Percentiles rank a stretch among this genome's conserved stretches.
Evolutionary conservation across 179 eudicot genomes (phyloP).

Genomic region (Silene noctiflora): DNA sequence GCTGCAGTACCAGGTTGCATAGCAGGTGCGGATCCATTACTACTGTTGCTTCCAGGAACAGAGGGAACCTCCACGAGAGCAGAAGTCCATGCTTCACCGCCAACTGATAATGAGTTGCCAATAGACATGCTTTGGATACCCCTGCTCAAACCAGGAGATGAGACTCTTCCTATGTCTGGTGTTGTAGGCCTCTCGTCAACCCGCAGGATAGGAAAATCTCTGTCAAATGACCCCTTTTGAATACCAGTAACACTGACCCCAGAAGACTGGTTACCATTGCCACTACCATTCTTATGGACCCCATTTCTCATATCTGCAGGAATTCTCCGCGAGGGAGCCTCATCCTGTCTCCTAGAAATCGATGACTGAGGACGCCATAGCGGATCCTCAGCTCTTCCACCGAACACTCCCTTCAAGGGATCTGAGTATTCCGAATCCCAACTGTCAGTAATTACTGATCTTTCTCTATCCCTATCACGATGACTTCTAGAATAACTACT

Average conservation of each 20-base stretch:
- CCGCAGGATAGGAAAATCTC: constrained; percentile 69
- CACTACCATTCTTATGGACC: constrained; percentile 29
- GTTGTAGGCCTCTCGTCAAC: constrained; percentile 55
- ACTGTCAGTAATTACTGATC: constrained; percentile 36
- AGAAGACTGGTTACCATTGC: constrained; percentile 28
- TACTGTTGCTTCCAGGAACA: constrained; percentile 40
- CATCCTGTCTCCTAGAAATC: constrained; percentile 48
- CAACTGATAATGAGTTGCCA: constrained; percentile 41
- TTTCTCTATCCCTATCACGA: constrained; percentile 60
- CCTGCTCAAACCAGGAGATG: constrained; percentile 66
- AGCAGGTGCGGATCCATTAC: constrained; percentile 31
- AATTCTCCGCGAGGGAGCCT: constrained; percentile 37
- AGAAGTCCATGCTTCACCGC: constrained; percentile 71
- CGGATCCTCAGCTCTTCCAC: constrained; percentile 47
- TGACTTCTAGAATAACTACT: constrained; percentile 50
- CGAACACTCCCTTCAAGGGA: constrained; percentile 34
- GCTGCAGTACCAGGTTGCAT: constrained; percentile 27
- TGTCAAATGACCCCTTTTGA: constrained; percentile 60
- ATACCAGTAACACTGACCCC: constrained; percentile 26
- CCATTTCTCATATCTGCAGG: constrained; percentile 34
- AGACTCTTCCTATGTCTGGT: constrained; percentile 50
- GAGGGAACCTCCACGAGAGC: constrained; percentile 77
- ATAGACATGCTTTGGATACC: constrained; percentile 48
- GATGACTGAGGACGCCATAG: constrained; percentile 65
- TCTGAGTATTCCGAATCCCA: constrained; percentile 52